These are phyloP conservation scores for Fusarium cyanostomum DNA, from an alignment of 2,329 filamentous ascomycete genomes.

Conservation along the genomic window DNA sequence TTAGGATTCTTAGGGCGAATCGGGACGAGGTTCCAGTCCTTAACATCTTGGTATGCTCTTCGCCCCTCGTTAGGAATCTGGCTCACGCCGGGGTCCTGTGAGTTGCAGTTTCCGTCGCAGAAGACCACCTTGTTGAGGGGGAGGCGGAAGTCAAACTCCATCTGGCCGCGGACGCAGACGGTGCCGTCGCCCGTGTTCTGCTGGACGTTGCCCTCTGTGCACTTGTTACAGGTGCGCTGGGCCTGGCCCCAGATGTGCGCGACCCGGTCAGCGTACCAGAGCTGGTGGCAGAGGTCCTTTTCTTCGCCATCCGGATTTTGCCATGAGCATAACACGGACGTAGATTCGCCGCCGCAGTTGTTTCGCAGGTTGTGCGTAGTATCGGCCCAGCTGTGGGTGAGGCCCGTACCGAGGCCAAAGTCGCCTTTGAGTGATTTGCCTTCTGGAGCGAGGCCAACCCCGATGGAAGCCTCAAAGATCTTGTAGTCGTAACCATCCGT, in stretches of 20 bases:
- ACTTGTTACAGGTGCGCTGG: conserved; percentile 1
- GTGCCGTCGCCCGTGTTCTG: background rate
- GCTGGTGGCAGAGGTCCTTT: background rate
- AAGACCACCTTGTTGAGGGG: background rate
- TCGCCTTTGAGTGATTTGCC: background rate
- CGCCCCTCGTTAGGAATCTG: background rate
- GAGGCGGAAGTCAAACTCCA: background rate
- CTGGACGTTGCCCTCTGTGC: background rate
- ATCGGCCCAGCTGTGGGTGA: background rate
- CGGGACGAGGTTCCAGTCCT: background rate
- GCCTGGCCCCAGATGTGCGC: conserved; percentile 4
- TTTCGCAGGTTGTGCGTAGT: background rate
- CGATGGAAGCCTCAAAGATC: background rate
- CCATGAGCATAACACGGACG: background rate
- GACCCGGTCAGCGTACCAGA: conserved; percentile 2
- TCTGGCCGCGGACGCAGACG: background rate
- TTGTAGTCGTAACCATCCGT: background rate
- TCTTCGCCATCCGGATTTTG: background rate
- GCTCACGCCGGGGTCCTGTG: background rate
- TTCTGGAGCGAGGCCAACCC: background rate
- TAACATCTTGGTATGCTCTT: background rate
- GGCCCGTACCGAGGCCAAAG: background rate
- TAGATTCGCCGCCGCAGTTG: background rate
- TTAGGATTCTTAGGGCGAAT: background rate
- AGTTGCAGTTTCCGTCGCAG: background rate